Evolutionary conservation across 2,329 filamentous ascomycete species (phyloP).

Genomic region (Lizonia empirigonia): DNA sequence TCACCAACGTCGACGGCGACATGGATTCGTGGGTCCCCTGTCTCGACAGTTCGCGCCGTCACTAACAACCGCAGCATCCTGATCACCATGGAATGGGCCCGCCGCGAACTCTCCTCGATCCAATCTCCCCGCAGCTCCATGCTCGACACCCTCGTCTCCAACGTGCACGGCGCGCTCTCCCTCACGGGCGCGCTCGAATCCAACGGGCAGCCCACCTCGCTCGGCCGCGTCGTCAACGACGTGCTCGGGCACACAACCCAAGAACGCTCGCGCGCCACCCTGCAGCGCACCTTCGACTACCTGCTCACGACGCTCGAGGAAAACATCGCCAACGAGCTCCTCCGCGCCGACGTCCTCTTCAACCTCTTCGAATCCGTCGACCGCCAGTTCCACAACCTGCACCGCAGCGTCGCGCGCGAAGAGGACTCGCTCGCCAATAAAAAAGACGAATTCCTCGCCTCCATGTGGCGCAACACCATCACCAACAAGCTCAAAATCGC

Average conservation of each 20-base stretch:
- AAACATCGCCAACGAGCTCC: conserved; percentile 82
- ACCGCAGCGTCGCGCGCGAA: conserved; percentile 83
- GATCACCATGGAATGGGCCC: conserved; percentile 95
- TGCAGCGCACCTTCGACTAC: conserved; percentile 87
- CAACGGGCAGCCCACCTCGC: conserved; percentile 62
- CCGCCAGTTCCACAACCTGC: conserved; percentile 85
- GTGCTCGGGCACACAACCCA: conserved; percentile 81
- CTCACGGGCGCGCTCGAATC: conserved; percentile 56
- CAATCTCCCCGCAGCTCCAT: conserved; percentile 55
- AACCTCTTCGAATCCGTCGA: conserved; percentile 91
- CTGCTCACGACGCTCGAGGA: conserved; percentile 88
- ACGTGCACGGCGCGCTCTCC: conserved; percentile 78
- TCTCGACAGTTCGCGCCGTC: not conserved
- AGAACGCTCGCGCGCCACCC: conserved; percentile 77
- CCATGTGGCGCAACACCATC: conserved; percentile 84
- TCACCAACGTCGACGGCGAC: conserved; percentile 90
- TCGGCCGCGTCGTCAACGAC: conserved; percentile 71
- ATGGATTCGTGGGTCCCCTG: conserved; percentile 70
- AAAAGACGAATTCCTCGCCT: conserved; percentile 80
- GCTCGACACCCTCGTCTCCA: conserved; percentile 78
- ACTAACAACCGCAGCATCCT: conserved; percentile 66
- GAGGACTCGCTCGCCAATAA: conserved; percentile 78
- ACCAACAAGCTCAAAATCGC: conserved; percentile 76
- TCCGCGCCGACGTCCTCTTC: conserved; percentile 79
- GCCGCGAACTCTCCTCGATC: conserved; percentile 72